A percentile compares a stretch with the other conserved stretches of the same genome.
Evolutionary conservation across 2,329 filamentous ascomycete genomes (phyloP).

Genomic region (Neurospora crassa): DNA sequence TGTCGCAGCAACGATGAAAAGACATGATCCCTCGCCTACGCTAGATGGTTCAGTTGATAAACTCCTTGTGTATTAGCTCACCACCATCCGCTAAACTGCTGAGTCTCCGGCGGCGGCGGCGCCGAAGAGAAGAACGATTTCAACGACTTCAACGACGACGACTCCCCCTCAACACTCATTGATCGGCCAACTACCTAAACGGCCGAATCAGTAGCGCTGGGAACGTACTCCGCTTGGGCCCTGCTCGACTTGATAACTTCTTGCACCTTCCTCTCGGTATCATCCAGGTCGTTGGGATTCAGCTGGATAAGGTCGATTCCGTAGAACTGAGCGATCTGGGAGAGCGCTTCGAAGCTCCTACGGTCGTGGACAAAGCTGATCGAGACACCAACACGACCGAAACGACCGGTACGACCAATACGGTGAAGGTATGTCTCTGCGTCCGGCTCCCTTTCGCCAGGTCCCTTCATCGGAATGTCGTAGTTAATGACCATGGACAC

Average conservation of each 20-base stretch:
- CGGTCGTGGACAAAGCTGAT: conserved; percentile 90
- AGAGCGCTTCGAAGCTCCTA: conserved; percentile 69
- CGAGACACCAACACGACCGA: conserved; percentile 90
- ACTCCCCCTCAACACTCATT: not conserved
- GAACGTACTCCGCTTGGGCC: conserved; percentile 21
- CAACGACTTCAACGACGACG: not conserved
- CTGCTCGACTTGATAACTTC: conserved; percentile 20
- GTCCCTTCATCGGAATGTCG: conserved; percentile 67
- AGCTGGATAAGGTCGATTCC: conserved; percentile 69
- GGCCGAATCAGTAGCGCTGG: conserved; percentile 10
- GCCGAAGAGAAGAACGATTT: not conserved
- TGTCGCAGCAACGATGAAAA: not conserved
- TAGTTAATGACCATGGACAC: conserved; percentile 99
- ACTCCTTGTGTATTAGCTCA: not conserved
- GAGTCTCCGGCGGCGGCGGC: not conserved
- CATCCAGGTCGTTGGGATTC: conserved; percentile 82
- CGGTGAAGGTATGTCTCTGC: conserved; percentile 95
- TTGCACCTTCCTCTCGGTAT: conserved; percentile 61
- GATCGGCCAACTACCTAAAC: not conserved
- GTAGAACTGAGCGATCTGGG: conserved; percentile 72
- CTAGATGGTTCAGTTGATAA: not conserved
- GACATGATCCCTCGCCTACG: not conserved
- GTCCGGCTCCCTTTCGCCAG: conserved; percentile 74
- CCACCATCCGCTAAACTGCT: not conserved
- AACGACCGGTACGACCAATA: conserved; percentile 93